Conservation (phyloP, 2,329 filamentous ascomycete species). For the Cordyceps cicadae region DNA sequence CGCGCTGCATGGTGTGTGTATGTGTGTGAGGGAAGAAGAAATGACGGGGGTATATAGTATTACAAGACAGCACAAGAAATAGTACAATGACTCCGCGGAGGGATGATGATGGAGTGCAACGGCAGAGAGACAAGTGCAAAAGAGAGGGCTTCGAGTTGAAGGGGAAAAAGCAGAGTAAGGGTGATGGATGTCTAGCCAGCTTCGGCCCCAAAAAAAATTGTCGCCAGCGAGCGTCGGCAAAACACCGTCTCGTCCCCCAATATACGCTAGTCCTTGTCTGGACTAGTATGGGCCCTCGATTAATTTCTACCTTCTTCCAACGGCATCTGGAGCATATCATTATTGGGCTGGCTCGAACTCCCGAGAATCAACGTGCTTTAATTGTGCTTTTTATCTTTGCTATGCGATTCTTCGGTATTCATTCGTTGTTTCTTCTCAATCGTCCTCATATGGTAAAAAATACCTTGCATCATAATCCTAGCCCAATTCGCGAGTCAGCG, state of each 20-base stretch:
- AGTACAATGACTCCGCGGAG: constrained; percentile 4
- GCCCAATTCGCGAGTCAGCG: neutral
- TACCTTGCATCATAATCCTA: neutral
- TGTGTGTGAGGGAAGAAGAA: constrained; percentile 22
- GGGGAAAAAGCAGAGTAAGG: constrained; percentile 14
- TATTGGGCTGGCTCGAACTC: neutral
- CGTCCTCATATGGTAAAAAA: neutral
- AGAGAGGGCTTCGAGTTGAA: constrained; percentile 13
- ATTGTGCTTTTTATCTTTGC: neutral
- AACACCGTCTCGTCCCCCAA: constrained; percentile 24
- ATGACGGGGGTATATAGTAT: constrained; percentile 22
- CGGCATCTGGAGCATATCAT: neutral
- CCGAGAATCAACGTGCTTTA: neutral
- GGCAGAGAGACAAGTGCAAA: constrained; percentile 13
- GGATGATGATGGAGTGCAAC: constrained; percentile 10
- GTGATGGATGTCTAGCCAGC: constrained; percentile 11
- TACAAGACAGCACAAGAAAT: constrained; percentile 17
- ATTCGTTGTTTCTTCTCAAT: neutral
- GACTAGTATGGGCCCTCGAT: neutral
- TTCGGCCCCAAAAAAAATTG: constrained; percentile 32
- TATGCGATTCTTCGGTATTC: neutral
- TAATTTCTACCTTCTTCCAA: constrained; percentile 11
- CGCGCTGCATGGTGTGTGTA: constrained; percentile 78
- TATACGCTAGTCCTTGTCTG: neutral
- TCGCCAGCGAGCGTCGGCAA: constrained; percentile 30